phyloP scores from a whole-genome alignment of 164 flowering plant species.

The Aristolochia contorta region DNA sequence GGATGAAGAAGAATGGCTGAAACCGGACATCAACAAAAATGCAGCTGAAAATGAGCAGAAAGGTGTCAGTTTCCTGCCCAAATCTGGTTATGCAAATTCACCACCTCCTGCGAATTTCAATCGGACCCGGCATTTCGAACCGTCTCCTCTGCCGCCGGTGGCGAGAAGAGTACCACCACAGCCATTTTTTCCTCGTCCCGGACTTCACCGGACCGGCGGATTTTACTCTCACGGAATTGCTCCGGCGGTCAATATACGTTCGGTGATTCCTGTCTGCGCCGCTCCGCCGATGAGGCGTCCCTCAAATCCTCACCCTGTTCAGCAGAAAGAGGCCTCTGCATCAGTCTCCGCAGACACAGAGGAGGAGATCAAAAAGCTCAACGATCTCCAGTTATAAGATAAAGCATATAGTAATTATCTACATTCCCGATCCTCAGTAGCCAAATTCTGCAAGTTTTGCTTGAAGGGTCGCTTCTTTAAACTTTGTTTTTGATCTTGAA shows the following conservation, averaged over 20 bases:
- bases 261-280: constrained; percentile 44
- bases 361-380: constrained; percentile 9
- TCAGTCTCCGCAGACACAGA: constrained; percentile 1
- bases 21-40: constrained; percentile 9
- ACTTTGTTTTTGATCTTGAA: constrained; percentile 1
- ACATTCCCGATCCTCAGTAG: not conserved
- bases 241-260: constrained; percentile 41
- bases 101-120: constrained; percentile 1
- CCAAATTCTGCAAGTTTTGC: constrained; percentile 6
- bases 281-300: constrained; percentile 27
- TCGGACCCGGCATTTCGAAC: constrained; percentile 6
- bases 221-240: constrained; percentile 24
- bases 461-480: constrained; percentile 2
- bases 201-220: constrained; percentile 3
- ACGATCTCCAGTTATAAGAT: constrained; percentile 5
- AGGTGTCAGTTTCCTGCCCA: not conserved
- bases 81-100: constrained; percentile 4
- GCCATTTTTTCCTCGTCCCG: constrained; percentile 4
- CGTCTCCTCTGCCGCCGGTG: constrained; percentile 3
- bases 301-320: constrained; percentile 8
- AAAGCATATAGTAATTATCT: not conserved
- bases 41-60: constrained; percentile 10
- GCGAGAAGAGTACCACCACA: constrained; percentile 2
- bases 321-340: constrained; percentile 9
- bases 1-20: constrained; percentile 31